Evolutionary conservation across 2,329 filamentous ascomycete species (phyloP).

Genomic region (Colletotrichum abscissum): DNA sequence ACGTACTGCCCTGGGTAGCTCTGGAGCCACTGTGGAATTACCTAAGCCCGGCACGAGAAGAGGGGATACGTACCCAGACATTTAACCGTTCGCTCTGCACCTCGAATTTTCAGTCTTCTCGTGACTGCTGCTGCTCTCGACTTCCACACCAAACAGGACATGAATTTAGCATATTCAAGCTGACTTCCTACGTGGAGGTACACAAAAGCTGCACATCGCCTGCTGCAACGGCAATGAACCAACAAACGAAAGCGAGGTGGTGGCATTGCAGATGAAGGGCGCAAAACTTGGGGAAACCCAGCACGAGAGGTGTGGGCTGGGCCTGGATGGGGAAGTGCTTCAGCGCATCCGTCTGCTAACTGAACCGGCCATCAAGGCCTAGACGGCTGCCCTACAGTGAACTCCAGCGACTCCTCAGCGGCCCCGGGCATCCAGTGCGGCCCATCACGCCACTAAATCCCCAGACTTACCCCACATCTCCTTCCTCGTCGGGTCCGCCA

Average conservation of each 20-base stretch:
- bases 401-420: not conserved
- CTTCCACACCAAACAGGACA: not conserved
- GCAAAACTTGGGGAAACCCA: conserved; percentile 13
- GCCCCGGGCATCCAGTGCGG: conserved; percentile 14
- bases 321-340: not conserved
- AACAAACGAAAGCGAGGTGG: not conserved
- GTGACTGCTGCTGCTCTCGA: not conserved
- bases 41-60: not conserved
- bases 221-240: not conserved
- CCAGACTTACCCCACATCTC: conserved; percentile 32
- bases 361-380: not conserved
- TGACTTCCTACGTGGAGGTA: no score
- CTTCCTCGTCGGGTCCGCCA: not conserved
- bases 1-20: not conserved
- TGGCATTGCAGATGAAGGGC: not conserved
- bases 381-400: not conserved
- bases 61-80: not conserved
- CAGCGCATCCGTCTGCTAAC: not conserved
- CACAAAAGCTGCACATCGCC: not conserved
- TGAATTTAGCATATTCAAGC: no score
- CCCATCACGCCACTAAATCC: conserved; percentile 36
- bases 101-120: not conserved
- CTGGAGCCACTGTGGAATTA: not conserved
- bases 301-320: not conserved
- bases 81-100: not conserved